Base-by-base conservation (phyloP, 2,329 filamentous ascomycete species). In the Diaporthe australafricana region DNA sequence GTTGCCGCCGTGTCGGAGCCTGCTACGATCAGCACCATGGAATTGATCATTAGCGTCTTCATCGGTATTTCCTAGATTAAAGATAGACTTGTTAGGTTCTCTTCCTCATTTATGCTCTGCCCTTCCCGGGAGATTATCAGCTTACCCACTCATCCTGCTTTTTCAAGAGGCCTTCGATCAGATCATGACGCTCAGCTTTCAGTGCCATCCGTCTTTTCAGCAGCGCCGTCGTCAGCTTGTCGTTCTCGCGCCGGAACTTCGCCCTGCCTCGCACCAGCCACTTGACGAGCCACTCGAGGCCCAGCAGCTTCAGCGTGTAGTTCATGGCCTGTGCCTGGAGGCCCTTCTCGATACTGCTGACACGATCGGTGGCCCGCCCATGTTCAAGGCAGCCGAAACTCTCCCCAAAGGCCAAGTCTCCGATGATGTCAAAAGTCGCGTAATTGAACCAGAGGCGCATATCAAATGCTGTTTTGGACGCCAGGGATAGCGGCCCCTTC, bases 331-430 rank as follows among this genome's bases (percentile, higher is more conserved):
- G 38, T 2, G 74, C 71, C 2, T 72, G 70, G 27, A 80, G 70
- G 32, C 76, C 75, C 4, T 75, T 68, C 17, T 77, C 68, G 35
- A 82, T 77, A 5, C 76, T 63, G 3, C 75, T 71, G 20, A 78
- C 75, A 78, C 80, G 82, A 27, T 75, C 76, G 35, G 76, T 60
- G 20, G 75, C 75, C 52, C 40, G 45, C 69, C 78, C 79, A 38
- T 77, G 74, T 48, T 78, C 74, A 2, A 83, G 75, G 71, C 78
- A 80, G 25, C 78, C 77, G 75, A 84, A 85, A 1, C 82, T 79
- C 70, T 85, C 82, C 3, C 83, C 84, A 72, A 86, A 85, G 0
- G 83, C 80, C 42, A 87, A 78, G 68, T 86, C 84, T 27, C 83
- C 83, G 56, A 83, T 79, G 42, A 83, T 77, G 75, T 83, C 83